Conservation (phyloP, 352 stramenopile species). For the Thalassiosira ordinaria region DNA sequence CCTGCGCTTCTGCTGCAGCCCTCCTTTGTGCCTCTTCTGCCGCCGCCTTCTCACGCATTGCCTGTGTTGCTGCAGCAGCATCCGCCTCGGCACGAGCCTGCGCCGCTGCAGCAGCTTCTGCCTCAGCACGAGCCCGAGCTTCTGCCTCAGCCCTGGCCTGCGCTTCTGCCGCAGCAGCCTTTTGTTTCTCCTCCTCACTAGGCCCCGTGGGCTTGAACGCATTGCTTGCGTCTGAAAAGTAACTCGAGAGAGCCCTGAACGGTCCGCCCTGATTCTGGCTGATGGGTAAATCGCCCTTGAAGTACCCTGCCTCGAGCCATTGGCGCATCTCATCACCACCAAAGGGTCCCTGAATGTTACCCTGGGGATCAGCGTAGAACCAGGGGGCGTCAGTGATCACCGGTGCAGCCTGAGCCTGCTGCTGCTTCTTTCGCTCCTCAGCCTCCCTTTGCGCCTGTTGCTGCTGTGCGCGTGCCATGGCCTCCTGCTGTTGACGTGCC, state of each 20-base stretch:
- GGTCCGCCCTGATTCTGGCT: slow-evolving; percentile 75
- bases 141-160: slow-evolving; percentile 21
- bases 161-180: slow-evolving; percentile 10
- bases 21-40: slow-evolving; percentile 23
- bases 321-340: slow-evolving; percentile 88
- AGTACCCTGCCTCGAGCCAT: slow-evolving; percentile 90
- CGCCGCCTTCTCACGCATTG: too few relatives aligned
- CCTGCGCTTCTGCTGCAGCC: slow-evolving; percentile 12
- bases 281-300: slow-evolving; percentile 87
- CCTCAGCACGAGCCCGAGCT: too few relatives aligned
- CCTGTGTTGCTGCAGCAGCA: too few relatives aligned
- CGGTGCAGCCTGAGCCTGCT: too few relatives aligned
- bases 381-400: slow-evolving; percentile 78
- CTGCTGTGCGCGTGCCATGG: slow-evolving; percentile 39
- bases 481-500: slow-evolving; percentile 41
- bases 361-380: slow-evolving; percentile 90
- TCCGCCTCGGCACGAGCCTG: slow-evolving; percentile 18
- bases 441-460: slow-evolving; percentile 44
- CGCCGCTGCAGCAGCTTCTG: slow-evolving; percentile 3
- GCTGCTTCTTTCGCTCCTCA: slow-evolving; percentile 33
- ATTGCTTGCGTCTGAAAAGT: slow-evolving; percentile 76
- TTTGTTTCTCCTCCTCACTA: slow-evolving; percentile 6
- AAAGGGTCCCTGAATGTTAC: slow-evolving; percentile 89
- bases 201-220: slow-evolving; percentile 70
- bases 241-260: slow-evolving; percentile 73